These are phyloP conservation scores for Penicillium manginii DNA, from an alignment of 495 filamentous ascomycete genomes.

Conservation along the genomic window DNA sequence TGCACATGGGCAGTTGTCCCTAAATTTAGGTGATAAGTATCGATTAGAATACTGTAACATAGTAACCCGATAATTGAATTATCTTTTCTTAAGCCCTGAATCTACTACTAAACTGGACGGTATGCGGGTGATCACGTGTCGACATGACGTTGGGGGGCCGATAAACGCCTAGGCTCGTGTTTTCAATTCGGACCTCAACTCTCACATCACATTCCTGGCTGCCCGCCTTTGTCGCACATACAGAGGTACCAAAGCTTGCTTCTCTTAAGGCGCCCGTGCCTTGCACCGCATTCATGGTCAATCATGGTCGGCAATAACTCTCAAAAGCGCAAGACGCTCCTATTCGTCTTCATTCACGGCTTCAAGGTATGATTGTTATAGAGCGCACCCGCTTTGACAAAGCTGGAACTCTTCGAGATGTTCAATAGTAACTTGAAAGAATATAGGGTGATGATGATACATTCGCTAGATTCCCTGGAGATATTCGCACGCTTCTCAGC, in stretches of 20 bases:
- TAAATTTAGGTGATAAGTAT: too few relatives aligned
- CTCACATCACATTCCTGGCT: not conserved
- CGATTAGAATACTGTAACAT: too few relatives aligned
- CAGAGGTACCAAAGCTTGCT: not conserved
- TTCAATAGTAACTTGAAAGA: not conserved
- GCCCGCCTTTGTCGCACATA: not conserved
- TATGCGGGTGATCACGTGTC: slow-evolving; percentile 2
- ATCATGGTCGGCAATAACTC: not conserved
- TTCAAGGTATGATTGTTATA: slow-evolving; percentile 75
- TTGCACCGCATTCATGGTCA: slow-evolving; percentile 4
- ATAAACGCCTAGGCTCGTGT: not conserved
- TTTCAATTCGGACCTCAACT: not conserved
- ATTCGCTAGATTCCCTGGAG: slow-evolving; percentile 76
- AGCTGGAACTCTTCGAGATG: not conserved
- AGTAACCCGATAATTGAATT: not conserved
- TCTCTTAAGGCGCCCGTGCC: slow-evolving; percentile 2
- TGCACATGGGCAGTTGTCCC: too few relatives aligned
- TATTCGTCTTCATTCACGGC: slow-evolving; percentile 94
- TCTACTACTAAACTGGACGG: too few relatives aligned
- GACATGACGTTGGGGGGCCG: not conserved
- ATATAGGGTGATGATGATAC: slow-evolving; percentile 84
- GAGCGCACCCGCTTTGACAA: not conserved
- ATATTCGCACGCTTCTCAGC: slow-evolving; percentile 71
- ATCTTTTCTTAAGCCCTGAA: not conserved
- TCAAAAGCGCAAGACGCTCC: slow-evolving; percentile 82